Percentiles rank a stretch among this genome's conserved stretches.
Conservation (phyloP, 2,329 filamentous ascomycete genomes). For the Fusarium succisae region DNA sequence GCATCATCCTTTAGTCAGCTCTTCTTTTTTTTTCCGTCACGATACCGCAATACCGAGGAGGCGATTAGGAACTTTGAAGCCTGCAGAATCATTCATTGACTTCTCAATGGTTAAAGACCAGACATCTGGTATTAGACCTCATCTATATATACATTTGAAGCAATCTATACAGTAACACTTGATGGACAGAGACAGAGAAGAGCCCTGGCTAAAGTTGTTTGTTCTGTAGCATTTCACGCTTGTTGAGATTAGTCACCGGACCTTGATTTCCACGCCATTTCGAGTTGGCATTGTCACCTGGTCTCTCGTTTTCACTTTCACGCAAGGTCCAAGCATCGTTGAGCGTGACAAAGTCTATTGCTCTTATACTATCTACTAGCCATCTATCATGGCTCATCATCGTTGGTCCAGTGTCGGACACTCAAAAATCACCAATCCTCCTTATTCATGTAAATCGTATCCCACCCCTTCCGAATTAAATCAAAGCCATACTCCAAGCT, state of each 20-base stretch:
- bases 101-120: not conserved
- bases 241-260: slow-evolving; percentile 29
- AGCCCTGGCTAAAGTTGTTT: not conserved
- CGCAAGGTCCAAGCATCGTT: not conserved
- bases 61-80: not conserved
- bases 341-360: slow-evolving; percentile 35
- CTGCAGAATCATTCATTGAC: not conserved
- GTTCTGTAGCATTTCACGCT: not conserved
- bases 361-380: slow-evolving; percentile 39
- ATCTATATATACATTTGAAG: not conserved
- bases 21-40: not conserved
- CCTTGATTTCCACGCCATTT: slow-evolving; percentile 2
- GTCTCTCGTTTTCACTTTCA: not conserved
- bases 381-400: slow-evolving; percentile 35
- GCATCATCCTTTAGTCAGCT: slow-evolving; percentile 30
- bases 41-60: not conserved
- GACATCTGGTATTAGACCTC: not conserved
- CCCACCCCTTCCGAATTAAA: slow-evolving; percentile 43
- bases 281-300: not conserved
- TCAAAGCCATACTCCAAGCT: slow-evolving; percentile 43
- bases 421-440: slow-evolving; percentile 41
- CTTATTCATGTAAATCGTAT: slow-evolving; percentile 38
- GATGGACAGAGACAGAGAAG: not conserved
- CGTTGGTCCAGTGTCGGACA: slow-evolving; percentile 30
- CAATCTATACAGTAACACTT: not conserved